Base-by-base conservation (phyloP, 768 basidiomycete genomes). In the Psilocybe azurescens region DNA sequence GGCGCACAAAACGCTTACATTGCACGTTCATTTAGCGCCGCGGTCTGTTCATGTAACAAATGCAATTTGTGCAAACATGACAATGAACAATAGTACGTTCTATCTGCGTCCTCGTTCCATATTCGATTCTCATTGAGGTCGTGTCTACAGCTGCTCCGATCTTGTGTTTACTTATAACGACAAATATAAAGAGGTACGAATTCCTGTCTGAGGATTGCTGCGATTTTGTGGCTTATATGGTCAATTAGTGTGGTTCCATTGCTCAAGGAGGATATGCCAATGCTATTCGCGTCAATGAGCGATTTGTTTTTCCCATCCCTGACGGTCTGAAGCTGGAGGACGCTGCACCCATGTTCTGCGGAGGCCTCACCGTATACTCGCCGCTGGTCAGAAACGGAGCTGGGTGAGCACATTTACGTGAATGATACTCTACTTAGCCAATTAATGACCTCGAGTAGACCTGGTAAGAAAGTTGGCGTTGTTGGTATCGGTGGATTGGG, bases 301-400 rank as follows among this genome's bases (percentile, higher is more conserved):
- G 78, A 56, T 90, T 85, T 65, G 85, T 86, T 36, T 82, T 88
- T 69, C 78, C 78, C 9, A 83, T 91, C 44, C 89, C 89, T 1
- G 78, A 86, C 8, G 74, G 68, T 11, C 71, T 90, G 28, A 73
- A 81, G 32, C 77, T 83, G 6, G 81, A 81, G 56, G 63, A 85
- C 50, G 86, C 85, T 3, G 87, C 87, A 1, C 86, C 87, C 6
- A 82, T 90, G 82, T 72, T 89, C 50, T 90, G 87, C 68, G 89
- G 78, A 5, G 88, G 88, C 30, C 70, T 88, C n/a, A 89, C 88
- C 6, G 83, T 85, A 7, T 88, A 78, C 75, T 87, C 86, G 0
- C 88, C 89, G 11, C 75, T 90, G 18, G 76, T 79, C 29, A 75
- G 82, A 32, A 81, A 86, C 72, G 82, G 83, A 6, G 72, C 73